phyloP scores from a whole-genome alignment of 2,329 filamentous ascomycete species.

The Blastomyces gilchristii region DNA sequence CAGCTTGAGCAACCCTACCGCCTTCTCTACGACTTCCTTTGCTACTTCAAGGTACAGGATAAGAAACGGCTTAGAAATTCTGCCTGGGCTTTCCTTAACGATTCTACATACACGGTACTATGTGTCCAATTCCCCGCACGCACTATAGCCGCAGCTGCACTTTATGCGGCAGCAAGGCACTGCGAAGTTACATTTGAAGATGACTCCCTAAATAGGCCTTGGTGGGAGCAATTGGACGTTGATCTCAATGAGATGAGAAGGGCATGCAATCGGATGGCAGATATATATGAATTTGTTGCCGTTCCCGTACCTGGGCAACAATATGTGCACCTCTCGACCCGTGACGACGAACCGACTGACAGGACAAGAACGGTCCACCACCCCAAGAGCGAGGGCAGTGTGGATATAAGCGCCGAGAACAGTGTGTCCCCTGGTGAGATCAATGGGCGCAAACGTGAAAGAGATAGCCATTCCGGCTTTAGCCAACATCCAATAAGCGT shows the following conservation, averaged over 20 bases:
- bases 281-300: conserved; percentile 38
- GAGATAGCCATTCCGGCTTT: conserved; percentile 10
- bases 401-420: conserved; percentile 10
- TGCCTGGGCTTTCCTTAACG: conserved; percentile 89
- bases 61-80: conserved; percentile 75
- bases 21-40: conserved; percentile 69
- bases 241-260: conserved; percentile 58
- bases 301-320: conserved; percentile 35
- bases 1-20: conserved; percentile 83
- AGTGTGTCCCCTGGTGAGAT: conserved; percentile 12
- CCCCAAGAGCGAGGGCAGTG: conserved; percentile 23
- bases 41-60: conserved; percentile 61
- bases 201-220: conserved; percentile 63
- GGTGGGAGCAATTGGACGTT: conserved; percentile 76
- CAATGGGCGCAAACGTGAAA: conserved; percentile 15
- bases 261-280: conserved; percentile 67
- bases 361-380: conserved; percentile 24
- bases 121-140: conserved; percentile 70
- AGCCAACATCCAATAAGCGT: conserved; percentile 6
- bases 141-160: conserved; percentile 71
- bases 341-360: conserved; percentile 27
- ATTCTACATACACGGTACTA: conserved; percentile 72
- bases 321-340: conserved; percentile 31
- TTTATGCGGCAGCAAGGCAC: conserved; percentile 77
- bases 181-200: conserved; percentile 61